These are phyloP conservation scores for Pholiota adiposa DNA, from an alignment of 1,284 basidiomycete species.

Conservation along the genomic window DNA sequence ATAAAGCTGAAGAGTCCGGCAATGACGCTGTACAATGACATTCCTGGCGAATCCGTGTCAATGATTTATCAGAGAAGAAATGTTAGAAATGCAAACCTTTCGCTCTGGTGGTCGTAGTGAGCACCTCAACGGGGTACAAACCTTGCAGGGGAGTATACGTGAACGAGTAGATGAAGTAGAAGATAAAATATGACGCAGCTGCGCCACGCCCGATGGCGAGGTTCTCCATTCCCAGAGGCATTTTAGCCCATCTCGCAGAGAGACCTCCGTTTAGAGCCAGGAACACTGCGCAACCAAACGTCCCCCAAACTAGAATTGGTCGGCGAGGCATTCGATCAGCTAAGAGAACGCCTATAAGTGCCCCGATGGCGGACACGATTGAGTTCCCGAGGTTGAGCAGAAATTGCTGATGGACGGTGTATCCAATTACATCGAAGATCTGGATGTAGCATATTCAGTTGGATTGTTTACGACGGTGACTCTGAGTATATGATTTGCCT, in stretches of 20 bases:
- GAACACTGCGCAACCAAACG: not conserved
- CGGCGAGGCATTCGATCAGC: not conserved
- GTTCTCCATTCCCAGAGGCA: not conserved
- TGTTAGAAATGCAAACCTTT: not conserved
- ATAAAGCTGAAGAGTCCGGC: slow-evolving; percentile 4
- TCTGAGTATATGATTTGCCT: not conserved
- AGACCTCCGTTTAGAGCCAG: not conserved
- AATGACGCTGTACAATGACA: slow-evolving; percentile 1
- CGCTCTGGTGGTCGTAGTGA: not conserved
- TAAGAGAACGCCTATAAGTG: not conserved
- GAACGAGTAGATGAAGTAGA: slow-evolving; percentile 3
- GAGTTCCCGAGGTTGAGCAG: slow-evolving; percentile 2
- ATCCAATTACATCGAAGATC: slow-evolving; percentile 2
- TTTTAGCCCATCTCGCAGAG: not conserved
- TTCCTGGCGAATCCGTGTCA: not conserved
- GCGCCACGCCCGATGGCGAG: not conserved
- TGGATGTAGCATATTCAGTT: not conserved
- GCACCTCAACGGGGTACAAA: not conserved
- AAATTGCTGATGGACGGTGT: slow-evolving; percentile 1
- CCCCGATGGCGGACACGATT: not conserved
- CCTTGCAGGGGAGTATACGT: slow-evolving; percentile 1
- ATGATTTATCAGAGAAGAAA: not conserved
- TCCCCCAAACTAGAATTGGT: not conserved
- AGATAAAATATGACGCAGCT: slow-evolving; percentile 1
- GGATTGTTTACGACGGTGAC: not conserved